Conservation (phyloP, 2,329 filamentous ascomycete species). For the Fusarium sp. region DNA sequence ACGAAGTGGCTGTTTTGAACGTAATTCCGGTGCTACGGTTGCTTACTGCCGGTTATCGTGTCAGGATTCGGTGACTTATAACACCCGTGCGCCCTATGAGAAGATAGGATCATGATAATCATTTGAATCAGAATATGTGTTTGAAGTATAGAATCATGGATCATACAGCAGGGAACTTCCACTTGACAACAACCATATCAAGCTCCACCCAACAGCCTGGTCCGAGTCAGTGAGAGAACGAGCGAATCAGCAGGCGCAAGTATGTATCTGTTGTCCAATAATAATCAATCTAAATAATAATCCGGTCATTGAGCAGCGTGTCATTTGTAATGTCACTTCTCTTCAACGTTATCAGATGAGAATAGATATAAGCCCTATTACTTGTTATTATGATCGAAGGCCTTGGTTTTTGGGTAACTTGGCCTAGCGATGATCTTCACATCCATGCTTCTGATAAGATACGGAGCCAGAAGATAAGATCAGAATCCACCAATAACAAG, state of each 20-base stretch:
- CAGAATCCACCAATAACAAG: not conserved
- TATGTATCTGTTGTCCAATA: no score
- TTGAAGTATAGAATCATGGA: no score
- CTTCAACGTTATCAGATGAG: not conserved
- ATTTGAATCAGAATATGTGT: not conserved
- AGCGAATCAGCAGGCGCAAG: no score
- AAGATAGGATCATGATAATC: no score
- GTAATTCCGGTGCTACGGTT: not conserved
- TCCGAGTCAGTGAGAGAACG: no score
- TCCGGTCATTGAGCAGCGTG: not conserved
- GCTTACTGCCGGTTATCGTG: not conserved
- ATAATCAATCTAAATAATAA: no score
- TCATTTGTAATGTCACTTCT: not conserved
- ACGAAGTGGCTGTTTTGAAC: not conserved
- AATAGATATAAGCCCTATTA: no score
- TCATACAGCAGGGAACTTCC: not conserved
- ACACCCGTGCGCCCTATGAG: not conserved
- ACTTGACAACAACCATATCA: not conserved
- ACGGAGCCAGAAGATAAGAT: not conserved
- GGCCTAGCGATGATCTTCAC: no score
- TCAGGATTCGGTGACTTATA: not conserved
- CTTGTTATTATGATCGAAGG: no score
- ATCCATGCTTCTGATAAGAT: not conserved
- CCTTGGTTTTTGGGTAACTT: no score
- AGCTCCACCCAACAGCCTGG: not conserved